Evolutionary conservation across 2,329 filamentous ascomycete species (phyloP).

Genomic region (Fusarium verticillioides): DNA sequence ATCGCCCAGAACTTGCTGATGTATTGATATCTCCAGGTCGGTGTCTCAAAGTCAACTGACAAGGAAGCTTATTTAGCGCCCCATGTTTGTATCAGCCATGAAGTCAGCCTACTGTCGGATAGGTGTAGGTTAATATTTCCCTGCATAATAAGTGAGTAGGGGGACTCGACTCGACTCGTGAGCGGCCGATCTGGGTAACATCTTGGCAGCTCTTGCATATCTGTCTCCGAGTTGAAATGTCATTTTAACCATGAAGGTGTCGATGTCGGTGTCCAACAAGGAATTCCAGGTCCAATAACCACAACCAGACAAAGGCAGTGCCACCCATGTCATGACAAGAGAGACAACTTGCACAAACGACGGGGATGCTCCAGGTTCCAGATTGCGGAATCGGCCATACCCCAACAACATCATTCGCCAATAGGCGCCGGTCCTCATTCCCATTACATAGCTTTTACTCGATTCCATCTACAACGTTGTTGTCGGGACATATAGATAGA

Average conservation of each 20-base stretch:
- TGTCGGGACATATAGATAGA: slow-evolving; percentile 8
- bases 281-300: neutral
- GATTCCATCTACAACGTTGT: slow-evolving; percentile 42
- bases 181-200: slow-evolving; percentile 21
- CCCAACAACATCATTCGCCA: slow-evolving; percentile 37
- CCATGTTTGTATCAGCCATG: slow-evolving; percentile 18
- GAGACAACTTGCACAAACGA: slow-evolving; percentile 3
- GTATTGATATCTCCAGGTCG: slow-evolving; percentile 22
- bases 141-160: slow-evolving; percentile 20
- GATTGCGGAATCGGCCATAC: slow-evolving; percentile 38
- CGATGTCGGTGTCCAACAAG: slow-evolving; percentile 3
- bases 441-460: slow-evolving; percentile 47
- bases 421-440: slow-evolving; percentile 40
- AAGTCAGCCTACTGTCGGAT: slow-evolving; percentile 14
- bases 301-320: slow-evolving; percentile 17
- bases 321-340: slow-evolving; percentile 35
- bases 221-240: slow-evolving; percentile 4
- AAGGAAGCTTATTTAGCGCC: slow-evolving; percentile 28
- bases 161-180: slow-evolving; percentile 21
- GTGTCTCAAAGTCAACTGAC: slow-evolving; percentile 33
- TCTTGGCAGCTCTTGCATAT: slow-evolving; percentile 24
- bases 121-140: slow-evolving; percentile 17
- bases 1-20: slow-evolving; percentile 33
- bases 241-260: slow-evolving; percentile 17
- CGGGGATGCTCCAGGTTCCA: slow-evolving; percentile 30